Percentiles rank a stretch among this genome's conserved stretches.
phyloP scores from a whole-genome alignment of 164 flowering plant genomes.

The Liquidambar formosana region DNA sequence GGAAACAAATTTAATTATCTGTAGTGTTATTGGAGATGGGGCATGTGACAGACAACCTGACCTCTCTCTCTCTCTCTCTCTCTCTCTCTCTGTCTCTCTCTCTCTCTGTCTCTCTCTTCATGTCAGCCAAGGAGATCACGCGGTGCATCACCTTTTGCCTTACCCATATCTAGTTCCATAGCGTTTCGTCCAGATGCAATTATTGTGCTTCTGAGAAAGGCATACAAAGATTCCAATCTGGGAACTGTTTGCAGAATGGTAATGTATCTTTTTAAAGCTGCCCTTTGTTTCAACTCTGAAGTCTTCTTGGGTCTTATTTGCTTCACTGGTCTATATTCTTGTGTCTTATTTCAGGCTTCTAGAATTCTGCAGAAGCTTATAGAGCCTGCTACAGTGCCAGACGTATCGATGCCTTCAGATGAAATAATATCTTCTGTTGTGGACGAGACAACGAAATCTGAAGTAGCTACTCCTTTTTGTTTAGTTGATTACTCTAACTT shows the following conservation, averaged over 20 bases:
- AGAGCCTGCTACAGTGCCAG: slow-evolving; percentile 42
- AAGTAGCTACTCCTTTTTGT: slow-evolving; percentile 30
- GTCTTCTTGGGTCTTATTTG: slow-evolving; percentile 40
- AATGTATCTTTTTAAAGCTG: slow-evolving; percentile 9
- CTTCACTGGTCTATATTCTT: slow-evolving; percentile 15
- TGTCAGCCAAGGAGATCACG: slow-evolving; percentile 80
- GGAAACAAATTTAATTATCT: neutral
- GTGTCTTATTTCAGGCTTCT: slow-evolving; percentile 49
- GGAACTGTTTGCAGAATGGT: slow-evolving; percentile 72
- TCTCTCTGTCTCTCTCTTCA: slow-evolving; percentile 1
- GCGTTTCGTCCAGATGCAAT: slow-evolving; percentile 74
- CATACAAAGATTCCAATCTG: slow-evolving; percentile 69
- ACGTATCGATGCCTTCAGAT: slow-evolving; percentile 29
- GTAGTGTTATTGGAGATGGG: neutral
- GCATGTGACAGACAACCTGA: neutral
- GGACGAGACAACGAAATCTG: slow-evolving; percentile 48
- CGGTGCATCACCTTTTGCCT: slow-evolving; percentile 40
- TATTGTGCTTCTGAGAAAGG: slow-evolving; percentile 69
- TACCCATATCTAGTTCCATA: slow-evolving; percentile 49
- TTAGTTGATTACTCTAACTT: slow-evolving; percentile 66
- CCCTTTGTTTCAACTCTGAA: slow-evolving; percentile 3
- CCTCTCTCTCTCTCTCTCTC: slow-evolving; percentile 1
- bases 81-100: slow-evolving; percentile 13
- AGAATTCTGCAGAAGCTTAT: slow-evolving; percentile 57
- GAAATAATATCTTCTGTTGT: slow-evolving; percentile 32